Percentiles rank a stretch among this genome's conserved stretches.
Conservation (phyloP, 2,329 filamentous ascomycete genomes). For the Neonectria coccinea region DNA sequence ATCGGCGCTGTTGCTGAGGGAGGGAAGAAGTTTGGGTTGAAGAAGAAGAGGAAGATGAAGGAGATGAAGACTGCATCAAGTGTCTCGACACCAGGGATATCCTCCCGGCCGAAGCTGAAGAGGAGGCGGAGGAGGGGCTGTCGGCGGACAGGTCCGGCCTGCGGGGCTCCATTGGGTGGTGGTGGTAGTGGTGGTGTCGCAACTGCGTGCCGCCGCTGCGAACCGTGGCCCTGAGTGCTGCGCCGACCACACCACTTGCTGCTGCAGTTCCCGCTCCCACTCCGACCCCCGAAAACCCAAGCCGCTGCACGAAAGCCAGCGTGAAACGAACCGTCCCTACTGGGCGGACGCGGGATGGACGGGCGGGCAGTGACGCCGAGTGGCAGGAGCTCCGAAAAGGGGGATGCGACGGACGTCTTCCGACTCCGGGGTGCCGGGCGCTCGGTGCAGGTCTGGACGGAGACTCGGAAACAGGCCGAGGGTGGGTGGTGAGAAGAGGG, state of each 20-base stretch:
- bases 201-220: slow-evolving; percentile 12
- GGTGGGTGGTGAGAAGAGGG: slow-evolving; percentile 2
- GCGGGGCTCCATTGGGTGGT: slow-evolving; percentile 46
- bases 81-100: slow-evolving; percentile 47
- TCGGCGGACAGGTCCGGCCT: slow-evolving; percentile 44
- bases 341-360: slow-evolving; percentile 1
- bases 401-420: slow-evolving; percentile 35
- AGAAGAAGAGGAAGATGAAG: slow-evolving; percentile 32
- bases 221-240: slow-evolving; percentile 28
- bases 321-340: slow-evolving; percentile 24
- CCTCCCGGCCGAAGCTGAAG: slow-evolving; percentile 44
- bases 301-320: slow-evolving; percentile 39
- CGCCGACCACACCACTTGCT: slow-evolving; percentile 33
- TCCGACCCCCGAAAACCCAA: slow-evolving; percentile 18
- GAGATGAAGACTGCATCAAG: slow-evolving; percentile 33
- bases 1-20: slow-evolving; percentile 37
- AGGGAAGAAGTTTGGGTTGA: slow-evolving; percentile 30
- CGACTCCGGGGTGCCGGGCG: slow-evolving; percentile 30
- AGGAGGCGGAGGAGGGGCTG: slow-evolving; percentile 46
- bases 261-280: slow-evolving; percentile 13
- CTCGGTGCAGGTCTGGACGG: slow-evolving; percentile 22
- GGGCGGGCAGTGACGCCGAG: slow-evolving; percentile 16
- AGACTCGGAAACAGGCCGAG: slow-evolving; percentile 29
- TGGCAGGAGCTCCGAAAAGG: slow-evolving; percentile 10
- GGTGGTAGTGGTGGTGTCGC: slow-evolving; percentile 16